A percentile compares a stretch with the other conserved stretches of the same genome.
Conservation (phyloP, 2,329 filamentous ascomycete species). For the Dactylonectria estremocensis region DNA sequence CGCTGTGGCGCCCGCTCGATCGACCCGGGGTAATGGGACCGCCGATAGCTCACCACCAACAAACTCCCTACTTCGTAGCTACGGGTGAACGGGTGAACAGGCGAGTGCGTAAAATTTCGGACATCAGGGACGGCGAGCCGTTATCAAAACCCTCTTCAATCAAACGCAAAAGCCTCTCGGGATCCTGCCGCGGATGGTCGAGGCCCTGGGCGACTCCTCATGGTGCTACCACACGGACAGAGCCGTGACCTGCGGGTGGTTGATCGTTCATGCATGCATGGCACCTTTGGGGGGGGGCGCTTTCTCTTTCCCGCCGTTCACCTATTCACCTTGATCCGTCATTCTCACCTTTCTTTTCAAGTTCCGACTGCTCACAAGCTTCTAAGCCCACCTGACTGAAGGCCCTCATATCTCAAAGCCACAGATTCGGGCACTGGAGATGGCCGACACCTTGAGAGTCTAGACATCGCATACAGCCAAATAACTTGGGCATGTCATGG, state of each 20-base stretch:
- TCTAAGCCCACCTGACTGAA: neutral
- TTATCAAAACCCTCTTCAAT: neutral
- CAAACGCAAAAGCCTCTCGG: neutral
- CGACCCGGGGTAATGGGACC: neutral
- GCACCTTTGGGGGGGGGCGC: neutral
- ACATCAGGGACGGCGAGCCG: neutral
- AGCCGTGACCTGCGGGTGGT: neutral
- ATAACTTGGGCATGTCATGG: neutral
- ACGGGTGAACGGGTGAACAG: neutral
- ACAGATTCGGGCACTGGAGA: neutral
- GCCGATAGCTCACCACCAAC: neutral
- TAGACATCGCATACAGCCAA: too few species aligned
- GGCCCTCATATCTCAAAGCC: neutral
- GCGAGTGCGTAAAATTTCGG: neutral
- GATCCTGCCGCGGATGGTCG: neutral
- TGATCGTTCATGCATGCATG: slow-evolving; percentile 7
- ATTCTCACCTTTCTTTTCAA: neutral
- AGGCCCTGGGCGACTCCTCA: neutral
- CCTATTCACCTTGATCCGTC: neutral
- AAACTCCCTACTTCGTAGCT: neutral
- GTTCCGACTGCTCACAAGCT: neutral
- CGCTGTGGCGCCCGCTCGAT: neutral
- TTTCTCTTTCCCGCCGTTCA: neutral
- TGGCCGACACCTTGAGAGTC: too few species aligned
- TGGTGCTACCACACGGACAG: neutral